Evolutionary conservation across 163 green algal species (phyloP).

Genomic region (Coccomyxa subellipsoidea): DNA sequence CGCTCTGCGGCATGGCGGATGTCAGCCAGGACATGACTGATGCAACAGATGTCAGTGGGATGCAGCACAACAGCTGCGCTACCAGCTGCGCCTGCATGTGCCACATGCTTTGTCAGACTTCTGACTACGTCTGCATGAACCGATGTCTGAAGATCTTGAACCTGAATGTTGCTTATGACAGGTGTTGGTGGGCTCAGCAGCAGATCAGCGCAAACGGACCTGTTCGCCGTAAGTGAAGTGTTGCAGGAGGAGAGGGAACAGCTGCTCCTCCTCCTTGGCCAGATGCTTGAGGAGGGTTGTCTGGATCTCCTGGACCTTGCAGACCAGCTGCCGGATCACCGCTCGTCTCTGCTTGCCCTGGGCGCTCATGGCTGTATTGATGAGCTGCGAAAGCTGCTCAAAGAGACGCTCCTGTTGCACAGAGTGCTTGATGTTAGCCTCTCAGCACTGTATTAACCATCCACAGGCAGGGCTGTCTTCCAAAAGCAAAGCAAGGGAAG

Average conservation of each 20-base stretch:
- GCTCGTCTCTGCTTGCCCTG: conserved; percentile 30
- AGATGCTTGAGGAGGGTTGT: conserved; percentile 88
- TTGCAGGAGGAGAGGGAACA: conserved; percentile 84
- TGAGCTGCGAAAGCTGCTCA: conserved; percentile 75
- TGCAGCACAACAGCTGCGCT: conserved; percentile 93
- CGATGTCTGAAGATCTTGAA: too few species aligned
- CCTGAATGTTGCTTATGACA: too few species aligned
- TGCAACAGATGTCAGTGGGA: conserved; percentile 79
- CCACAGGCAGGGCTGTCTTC: too few species aligned
- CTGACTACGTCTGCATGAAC: too few species aligned
- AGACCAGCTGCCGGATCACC: conserved; percentile 33
- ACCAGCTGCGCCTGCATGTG: conserved; percentile 60
- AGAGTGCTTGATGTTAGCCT: not conserved
- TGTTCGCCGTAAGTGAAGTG: conserved; percentile 68
- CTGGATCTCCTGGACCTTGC: conserved; percentile 84
- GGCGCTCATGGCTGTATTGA: conserved; percentile 46
- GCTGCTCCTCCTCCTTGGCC: conserved; percentile 92
- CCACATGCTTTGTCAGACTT: not conserved
- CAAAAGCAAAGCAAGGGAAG: too few species aligned
- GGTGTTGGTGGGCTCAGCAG: too few species aligned
- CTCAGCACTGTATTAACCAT: too few species aligned
- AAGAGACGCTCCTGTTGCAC: conserved; percentile 73
- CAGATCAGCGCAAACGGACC: conserved; percentile 6
- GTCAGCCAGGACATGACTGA: conserved; percentile 80
- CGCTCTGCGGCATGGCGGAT: conserved; percentile 32